Conservation (phyloP, 352 stramenopile genomes). For the Thalassiosira mediterranea region DNA sequence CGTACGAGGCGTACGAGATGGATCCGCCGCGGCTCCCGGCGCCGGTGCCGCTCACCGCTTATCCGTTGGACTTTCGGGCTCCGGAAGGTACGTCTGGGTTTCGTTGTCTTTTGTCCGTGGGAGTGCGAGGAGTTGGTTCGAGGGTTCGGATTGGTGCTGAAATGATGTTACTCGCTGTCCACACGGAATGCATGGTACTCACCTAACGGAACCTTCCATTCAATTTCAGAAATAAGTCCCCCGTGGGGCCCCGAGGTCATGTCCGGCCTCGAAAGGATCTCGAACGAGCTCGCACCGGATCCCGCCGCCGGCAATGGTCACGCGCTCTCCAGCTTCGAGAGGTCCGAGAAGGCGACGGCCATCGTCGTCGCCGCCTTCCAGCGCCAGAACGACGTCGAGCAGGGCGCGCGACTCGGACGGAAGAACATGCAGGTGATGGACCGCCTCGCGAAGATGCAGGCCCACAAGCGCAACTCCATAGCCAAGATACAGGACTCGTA, state of each 20-base stretch:
- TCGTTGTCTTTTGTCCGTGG: constrained; percentile 17
- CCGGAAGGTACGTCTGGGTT: constrained; percentile 45
- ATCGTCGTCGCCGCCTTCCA: constrained; percentile 75
- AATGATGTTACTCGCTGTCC: too few relatives aligned
- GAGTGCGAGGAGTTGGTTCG: too few relatives aligned
- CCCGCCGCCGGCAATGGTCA: too few relatives aligned
- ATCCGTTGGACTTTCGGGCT: constrained; percentile 72
- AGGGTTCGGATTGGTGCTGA: too few relatives aligned
- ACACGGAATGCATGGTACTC: too few relatives aligned
- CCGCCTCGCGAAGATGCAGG: constrained; percentile 80
- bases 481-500: constrained; percentile 59
- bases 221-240: constrained; percentile 56
- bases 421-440: constrained; percentile 86
- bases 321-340: constrained; percentile 50
- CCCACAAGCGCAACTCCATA: constrained; percentile 71
- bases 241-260: constrained; percentile 76
- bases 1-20: constrained; percentile 67
- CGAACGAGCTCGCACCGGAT: constrained; percentile 7
- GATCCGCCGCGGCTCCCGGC: constrained; percentile 57
- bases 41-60: constrained; percentile 68
- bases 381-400: constrained; percentile 81
- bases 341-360: constrained; percentile 51
- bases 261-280: constrained; percentile 68
- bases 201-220: constrained; percentile 20
- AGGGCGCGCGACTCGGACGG: constrained; percentile 70